Evolutionary conservation across 495 filamentous ascomycete genomes (phyloP), one percentile per base, ranked within the genome.

Genomic region (Aspergillus carlsbadensis): DNA sequence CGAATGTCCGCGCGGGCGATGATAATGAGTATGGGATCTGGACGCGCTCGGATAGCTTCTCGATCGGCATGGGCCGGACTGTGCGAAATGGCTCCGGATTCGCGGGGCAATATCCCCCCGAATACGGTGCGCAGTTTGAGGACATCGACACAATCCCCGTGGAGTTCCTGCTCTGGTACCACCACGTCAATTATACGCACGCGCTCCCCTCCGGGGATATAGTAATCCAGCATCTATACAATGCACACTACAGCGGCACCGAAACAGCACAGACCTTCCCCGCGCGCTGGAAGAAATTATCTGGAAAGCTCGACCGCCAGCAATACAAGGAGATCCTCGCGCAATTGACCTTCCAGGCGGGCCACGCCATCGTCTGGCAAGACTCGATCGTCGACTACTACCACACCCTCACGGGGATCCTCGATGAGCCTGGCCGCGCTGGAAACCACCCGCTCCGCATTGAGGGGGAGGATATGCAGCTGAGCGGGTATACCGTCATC

Each of bases 181-280:
- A 90, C 64, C 87, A 90, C 64, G 86, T 90, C 0, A 74, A 76
- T 17, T 90, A 87, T 59, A 89, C 84, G 0, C 81, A 87, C 40
- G 68, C 63, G 15, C 80, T 90, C 10, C 72, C 87, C 37, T 84
- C 77, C 7, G 84, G 85, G 7, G 82, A 87, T 66, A 86, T 85
- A 0, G 85, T 90, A 2, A 89, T 90, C 47, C 86, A 90, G 67
- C 84, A 90, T 65, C 87, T 90, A 62, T 90, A 89, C 63, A 82
- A 90, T 59, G 82, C 84, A 24, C 80, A 90, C 67, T 88, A 90
- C 68, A 69, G 56, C 13, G 86, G 87, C n/a, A 78, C 81, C 17
- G 78, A 72, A 17, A 80, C 76, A 3, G 87, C 81, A 1, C 84
- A 87, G 54, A 78, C 71, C 0, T 88, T 89, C 63, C 63, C 75